A percentile compares a stretch with the other conserved stretches of the same genome.
These are phyloP conservation scores for Backusella westeae DNA, from an alignment of 192 early-diverging fungal genomes.

Conservation along the genomic window DNA sequence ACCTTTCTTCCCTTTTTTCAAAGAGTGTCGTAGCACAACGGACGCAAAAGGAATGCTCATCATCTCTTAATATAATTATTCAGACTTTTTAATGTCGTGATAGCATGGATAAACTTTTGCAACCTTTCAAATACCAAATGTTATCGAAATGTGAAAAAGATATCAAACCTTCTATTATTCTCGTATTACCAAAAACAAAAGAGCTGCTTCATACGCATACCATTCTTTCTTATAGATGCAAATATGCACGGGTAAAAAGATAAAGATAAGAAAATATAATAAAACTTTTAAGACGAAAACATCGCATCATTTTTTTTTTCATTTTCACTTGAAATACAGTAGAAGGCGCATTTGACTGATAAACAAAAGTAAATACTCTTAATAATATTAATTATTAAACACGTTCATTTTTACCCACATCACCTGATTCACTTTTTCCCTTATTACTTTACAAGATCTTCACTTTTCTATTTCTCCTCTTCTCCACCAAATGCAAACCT, in stretches of 20 bases:
- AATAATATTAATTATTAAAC: conserved; percentile 1
- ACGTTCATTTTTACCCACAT: neutral
- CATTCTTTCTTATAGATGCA: neutral
- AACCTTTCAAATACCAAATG: neutral
- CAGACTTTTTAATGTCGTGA: neutral
- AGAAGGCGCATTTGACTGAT: neutral
- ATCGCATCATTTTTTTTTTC: neutral
- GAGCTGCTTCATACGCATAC: neutral
- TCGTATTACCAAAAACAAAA: neutral
- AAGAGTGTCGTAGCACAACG: neutral
- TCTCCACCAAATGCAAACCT: neutral
- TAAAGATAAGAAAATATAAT: neutral
- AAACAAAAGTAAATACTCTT: conserved; percentile 4
- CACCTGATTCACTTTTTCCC: neutral
- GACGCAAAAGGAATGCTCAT: neutral
- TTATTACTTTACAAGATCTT: neutral
- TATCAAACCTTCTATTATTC: neutral
- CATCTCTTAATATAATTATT: neutral
- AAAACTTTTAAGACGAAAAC: neutral
- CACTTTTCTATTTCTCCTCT: neutral
- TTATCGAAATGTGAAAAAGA: neutral
- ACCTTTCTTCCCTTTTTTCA: neutral
- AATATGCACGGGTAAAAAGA: neutral
- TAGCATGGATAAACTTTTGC: neutral
- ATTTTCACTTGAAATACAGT: neutral